phyloP scores from a whole-genome alignment of 257 asterid species.

The Thymus mandschuricus region DNA sequence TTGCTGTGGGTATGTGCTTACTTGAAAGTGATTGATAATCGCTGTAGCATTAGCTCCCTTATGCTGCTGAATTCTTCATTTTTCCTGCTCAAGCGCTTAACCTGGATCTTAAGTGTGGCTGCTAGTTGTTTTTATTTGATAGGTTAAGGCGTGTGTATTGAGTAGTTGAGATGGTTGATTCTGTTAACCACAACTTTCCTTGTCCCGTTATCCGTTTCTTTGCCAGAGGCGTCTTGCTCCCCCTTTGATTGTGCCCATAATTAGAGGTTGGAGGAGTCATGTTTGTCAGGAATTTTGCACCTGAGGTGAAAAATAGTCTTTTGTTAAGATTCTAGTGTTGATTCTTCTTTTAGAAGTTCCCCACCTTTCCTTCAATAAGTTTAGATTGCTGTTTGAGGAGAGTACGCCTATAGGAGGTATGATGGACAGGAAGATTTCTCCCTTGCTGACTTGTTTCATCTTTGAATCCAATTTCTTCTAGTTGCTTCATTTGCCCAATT shows the following conservation, averaged over 20 bases:
- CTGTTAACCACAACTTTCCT: background rate
- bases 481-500: background rate
- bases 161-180: background rate
- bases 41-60: background rate
- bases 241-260: background rate
- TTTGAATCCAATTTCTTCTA: background rate
- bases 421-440: background rate
- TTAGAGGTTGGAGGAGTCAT: background rate
- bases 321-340: too few species aligned
- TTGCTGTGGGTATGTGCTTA: slow-evolving; percentile 4
- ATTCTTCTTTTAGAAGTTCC: background rate
- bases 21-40: background rate
- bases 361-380: background rate
- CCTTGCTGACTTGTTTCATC: background rate
- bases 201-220: background rate
- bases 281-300: background rate
- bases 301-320: background rate
- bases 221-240: slow-evolving; percentile 1
- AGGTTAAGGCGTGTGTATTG: background rate
- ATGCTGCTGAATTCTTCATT: background rate
- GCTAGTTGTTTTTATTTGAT: background rate
- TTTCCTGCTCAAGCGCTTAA: background rate
- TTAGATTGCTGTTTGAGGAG: background rate
- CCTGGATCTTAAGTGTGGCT: background rate
- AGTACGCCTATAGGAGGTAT: background rate